phyloP scores from a whole-genome alignment of 2,329 filamentous ascomycete genomes.

The Penicillium palitans region DNA sequence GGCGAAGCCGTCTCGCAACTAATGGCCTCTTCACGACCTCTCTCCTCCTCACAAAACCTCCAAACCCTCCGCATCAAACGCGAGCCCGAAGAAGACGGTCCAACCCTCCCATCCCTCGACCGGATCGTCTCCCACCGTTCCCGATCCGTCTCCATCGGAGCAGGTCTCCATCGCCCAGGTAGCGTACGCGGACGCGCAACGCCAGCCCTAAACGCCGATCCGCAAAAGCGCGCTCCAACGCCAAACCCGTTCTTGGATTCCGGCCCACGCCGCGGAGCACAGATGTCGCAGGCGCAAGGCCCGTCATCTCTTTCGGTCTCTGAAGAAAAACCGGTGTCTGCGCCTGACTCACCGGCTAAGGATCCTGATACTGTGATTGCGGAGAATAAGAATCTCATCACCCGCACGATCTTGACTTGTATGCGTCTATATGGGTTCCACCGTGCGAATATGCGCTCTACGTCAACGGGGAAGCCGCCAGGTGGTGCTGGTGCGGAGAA shows the following conservation, averaged over 20 bases:
- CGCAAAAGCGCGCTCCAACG: slow-evolving; percentile 25
- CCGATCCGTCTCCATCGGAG: slow-evolving; percentile 36
- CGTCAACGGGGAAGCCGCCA: slow-evolving; percentile 17
- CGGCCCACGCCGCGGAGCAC: slow-evolving; percentile 9
- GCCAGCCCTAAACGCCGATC: slow-evolving; percentile 15
- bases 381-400: slow-evolving; percentile 44
- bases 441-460: slow-evolving; percentile 30
- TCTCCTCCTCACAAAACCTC: slow-evolving; percentile 32
- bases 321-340: slow-evolving; percentile 17
- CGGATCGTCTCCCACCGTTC: slow-evolving; percentile 32
- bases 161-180: slow-evolving; percentile 27
- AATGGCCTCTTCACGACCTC: slow-evolving; percentile 37
- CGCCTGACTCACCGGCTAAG: slow-evolving; percentile 26
- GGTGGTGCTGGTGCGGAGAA: slow-evolving; percentile 5
- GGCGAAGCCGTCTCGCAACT: slow-evolving; percentile 43
- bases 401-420: slow-evolving; percentile 45
- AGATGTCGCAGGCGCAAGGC: slow-evolving; percentile 11
- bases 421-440: slow-evolving; percentile 48
- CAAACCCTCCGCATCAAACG: slow-evolving; percentile 38
- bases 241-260: slow-evolving; percentile 31
- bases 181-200: slow-evolving; percentile 20
- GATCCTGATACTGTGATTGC: slow-evolving; percentile 33
- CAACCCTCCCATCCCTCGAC: slow-evolving; percentile 30
- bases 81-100: slow-evolving; percentile 35
- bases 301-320: slow-evolving; percentile 18